Percentiles rank a stretch among this genome's conserved stretches.
Evolutionary conservation across 495 filamentous ascomycete genomes (phyloP).

Genomic region (Xylaria telfairii): DNA sequence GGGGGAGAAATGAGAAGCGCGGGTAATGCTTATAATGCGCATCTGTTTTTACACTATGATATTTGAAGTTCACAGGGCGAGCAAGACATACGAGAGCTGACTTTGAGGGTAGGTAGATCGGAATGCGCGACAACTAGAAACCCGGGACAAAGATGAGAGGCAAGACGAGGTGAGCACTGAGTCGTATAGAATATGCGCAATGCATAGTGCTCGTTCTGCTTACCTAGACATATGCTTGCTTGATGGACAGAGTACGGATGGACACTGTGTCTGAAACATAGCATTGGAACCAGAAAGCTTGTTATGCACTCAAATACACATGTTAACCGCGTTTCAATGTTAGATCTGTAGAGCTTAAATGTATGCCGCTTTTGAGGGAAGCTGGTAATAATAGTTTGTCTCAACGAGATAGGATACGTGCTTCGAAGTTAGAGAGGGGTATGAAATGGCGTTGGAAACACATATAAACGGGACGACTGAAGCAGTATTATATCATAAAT

Average conservation of each 20-base stretch:
- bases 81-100: neutral
- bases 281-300: neutral
- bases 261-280: neutral
- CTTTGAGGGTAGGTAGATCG: neutral
- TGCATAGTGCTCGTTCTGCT: neutral
- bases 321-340: neutral
- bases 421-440: neutral
- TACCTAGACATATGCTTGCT: neutral
- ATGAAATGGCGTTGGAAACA: neutral
- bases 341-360: neutral
- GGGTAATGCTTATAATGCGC: neutral
- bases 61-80: neutral
- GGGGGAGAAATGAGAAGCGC: conserved; percentile 47
- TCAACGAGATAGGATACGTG: neutral
- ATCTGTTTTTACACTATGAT: neutral
- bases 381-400: neutral
- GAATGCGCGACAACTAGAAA: neutral
- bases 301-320: neutral
- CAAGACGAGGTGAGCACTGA: neutral
- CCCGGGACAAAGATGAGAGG: neutral
- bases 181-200: neutral
- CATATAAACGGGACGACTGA: neutral
- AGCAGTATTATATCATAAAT: neutral
- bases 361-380: neutral
- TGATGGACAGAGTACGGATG: neutral